Evolutionary conservation across 2,329 filamentous ascomycete species (phyloP), one percentile per base, ranked within the genome.

Genomic region (Sporothrix luriei): DNA sequence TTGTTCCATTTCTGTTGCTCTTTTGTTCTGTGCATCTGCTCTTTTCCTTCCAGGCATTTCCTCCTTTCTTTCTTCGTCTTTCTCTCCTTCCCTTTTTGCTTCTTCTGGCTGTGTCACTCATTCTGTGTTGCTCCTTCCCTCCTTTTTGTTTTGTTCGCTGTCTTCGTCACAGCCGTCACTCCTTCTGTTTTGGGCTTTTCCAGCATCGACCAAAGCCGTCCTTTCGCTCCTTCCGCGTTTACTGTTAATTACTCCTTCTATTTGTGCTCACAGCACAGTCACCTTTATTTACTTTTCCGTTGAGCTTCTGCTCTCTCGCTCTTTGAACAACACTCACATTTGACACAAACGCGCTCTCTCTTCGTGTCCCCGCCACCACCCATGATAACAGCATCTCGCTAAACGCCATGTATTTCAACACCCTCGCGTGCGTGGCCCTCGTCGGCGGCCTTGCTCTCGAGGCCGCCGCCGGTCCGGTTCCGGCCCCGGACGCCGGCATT

Each of bases 361-460:
- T 46, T 33, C 21, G 1, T 40, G 43, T 52, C 40, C n/a, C 38
- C 24, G 9, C n/a, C 65, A 13, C 48, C 19, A 21, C 38, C 29
- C 52, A 51, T 66, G 40, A 59, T n/a, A 24, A 11, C 16, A 38
- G 2, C 46, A 14, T 64, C 24, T 11, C 19, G 13, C 10, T 57
- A 59, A 26, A 66, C 38, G 51, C 14, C 33, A 73, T 73, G 71
- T 67, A 67, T 19, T 70, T 72, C 70, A 70, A 70, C 66, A 62
- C 59, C 29, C 52, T 73, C 29, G 49, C 68, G 11, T 55, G 54
- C 46, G 52, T 26, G 33, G 68, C 62, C 46, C 66, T 72, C 19
- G 71, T 68, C 14, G 68, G 71, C 46, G 52, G 71, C 59, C 49
- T 72, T 46, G 71, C 68, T n/a, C 54, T 72, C 29, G 71, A 70